Conservation (phyloP, 2,329 filamentous ascomycete species). For the Diaporthe sp. region DNA sequence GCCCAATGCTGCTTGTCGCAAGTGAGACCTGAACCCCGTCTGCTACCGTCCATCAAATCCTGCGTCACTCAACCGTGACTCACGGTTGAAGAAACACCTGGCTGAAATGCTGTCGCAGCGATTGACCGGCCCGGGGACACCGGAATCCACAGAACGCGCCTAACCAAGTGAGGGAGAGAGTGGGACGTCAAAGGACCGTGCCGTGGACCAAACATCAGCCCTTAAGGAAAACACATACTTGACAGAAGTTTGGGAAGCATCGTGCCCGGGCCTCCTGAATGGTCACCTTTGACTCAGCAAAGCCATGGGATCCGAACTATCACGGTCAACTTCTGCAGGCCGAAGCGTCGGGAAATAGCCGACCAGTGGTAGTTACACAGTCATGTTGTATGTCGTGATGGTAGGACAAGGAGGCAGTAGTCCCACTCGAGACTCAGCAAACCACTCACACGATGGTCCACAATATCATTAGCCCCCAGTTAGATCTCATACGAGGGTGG, state of each 20-base stretch:
- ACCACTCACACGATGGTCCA: neutral
- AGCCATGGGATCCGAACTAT: neutral
- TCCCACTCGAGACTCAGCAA: neutral
- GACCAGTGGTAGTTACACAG: neutral
- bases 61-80: neutral
- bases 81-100: neutral
- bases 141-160: neutral
- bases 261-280: constrained; percentile 12
- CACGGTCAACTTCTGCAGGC: neutral
- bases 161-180: neutral
- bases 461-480: neutral
- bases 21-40: neutral
- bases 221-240: constrained; percentile 4
- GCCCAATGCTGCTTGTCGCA: neutral
- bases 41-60: neutral
- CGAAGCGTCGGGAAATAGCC: neutral
- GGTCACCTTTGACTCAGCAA: constrained; percentile 3
- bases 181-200: neutral
- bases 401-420: neutral
- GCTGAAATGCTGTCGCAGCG: neutral
- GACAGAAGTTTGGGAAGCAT: constrained; percentile 8
- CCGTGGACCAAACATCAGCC: neutral
- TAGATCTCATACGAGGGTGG: constrained; percentile 21
- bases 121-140: constrained; percentile 1
- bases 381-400: neutral